These are phyloP conservation scores for Porogramme epimiltina DNA, from an alignment of 1,284 basidiomycete genomes.

Conservation along the genomic window DNA sequence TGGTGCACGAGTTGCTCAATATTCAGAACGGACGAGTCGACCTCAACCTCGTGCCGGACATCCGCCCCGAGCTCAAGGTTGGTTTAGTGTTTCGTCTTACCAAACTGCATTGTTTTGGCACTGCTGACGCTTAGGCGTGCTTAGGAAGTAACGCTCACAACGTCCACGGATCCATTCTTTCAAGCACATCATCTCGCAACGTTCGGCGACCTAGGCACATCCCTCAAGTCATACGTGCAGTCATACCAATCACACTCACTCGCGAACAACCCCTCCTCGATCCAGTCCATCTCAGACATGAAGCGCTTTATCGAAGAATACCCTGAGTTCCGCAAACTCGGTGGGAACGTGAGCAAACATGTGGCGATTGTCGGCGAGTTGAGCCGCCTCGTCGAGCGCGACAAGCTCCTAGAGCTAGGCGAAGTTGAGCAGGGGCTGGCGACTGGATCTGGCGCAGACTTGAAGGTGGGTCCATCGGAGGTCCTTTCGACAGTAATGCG, in stretches of 20 bases:
- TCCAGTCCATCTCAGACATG: constrained; percentile 98
- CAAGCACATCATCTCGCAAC: constrained; percentile 90
- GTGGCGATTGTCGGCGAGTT: constrained; percentile 96
- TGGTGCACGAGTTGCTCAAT: constrained; percentile 96
- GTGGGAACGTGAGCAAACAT: constrained; percentile 98
- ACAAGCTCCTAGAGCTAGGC: constrained; percentile 86
- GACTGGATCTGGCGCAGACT: constrained; percentile 87
- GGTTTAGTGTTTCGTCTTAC: neutral
- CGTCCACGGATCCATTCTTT: constrained; percentile 94
- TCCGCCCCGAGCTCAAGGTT: constrained; percentile 84
- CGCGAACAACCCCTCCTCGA: constrained; percentile 76
- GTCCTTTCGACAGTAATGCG: neutral
- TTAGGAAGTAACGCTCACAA: constrained; percentile 93
- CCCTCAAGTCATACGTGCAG: constrained; percentile 92
- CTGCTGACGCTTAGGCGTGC: neutral
- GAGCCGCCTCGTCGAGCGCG: constrained; percentile 84
- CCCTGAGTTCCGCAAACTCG: constrained; percentile 94
- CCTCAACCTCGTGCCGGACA: constrained; percentile 83
- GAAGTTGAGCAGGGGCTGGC: constrained; percentile 98
- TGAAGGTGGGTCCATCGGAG: constrained; percentile 58
- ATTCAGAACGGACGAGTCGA: constrained; percentile 95
- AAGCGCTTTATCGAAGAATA: constrained; percentile 98
- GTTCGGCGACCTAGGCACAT: constrained; percentile 95
- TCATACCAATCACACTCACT: constrained; percentile 90
- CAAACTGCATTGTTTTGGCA: neutral